Conservation (phyloP, 1,284 basidiomycete genomes). For the Fomes fomentarius region DNA sequence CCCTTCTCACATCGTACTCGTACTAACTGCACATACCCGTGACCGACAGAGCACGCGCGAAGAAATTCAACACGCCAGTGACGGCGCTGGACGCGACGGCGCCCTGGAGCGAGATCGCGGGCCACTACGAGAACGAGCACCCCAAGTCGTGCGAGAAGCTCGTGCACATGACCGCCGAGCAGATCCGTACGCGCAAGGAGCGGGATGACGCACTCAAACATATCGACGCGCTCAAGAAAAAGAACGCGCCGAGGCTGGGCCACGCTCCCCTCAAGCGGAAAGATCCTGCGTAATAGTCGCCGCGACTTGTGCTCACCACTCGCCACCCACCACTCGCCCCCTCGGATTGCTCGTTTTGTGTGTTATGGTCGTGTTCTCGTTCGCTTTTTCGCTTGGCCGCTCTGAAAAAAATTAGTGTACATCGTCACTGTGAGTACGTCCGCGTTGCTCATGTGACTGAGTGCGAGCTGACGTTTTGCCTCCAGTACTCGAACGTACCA, state of each 20-base stretch:
- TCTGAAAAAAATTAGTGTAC: too few species aligned
- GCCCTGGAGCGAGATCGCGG: conserved; percentile 21
- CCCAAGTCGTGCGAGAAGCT: conserved; percentile 19
- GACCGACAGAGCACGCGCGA: conserved; percentile 1
- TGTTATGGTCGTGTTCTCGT: too few species aligned
- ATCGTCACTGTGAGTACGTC: too few species aligned
- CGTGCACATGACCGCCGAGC: conserved; percentile 15
- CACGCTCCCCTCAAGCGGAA: too few species aligned
- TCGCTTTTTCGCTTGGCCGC: too few species aligned
- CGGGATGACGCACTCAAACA: not conserved
- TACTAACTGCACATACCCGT: not conserved
- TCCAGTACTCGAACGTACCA: too few species aligned
- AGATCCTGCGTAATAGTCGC: too few species aligned
- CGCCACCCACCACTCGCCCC: too few species aligned
- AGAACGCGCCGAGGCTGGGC: not conserved
- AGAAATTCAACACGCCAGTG: not conserved
- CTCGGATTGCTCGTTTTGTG: too few species aligned
- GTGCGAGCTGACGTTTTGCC: too few species aligned
- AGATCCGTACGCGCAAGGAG: conserved; percentile 17
- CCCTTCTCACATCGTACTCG: not conserved
- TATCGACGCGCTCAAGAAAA: not conserved
- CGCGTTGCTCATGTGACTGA: too few species aligned
- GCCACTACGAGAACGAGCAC: conserved; percentile 26
- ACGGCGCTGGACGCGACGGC: conserved; percentile 11
- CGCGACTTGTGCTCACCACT: too few species aligned